Conservation (phyloP, 345 rosid species). For the Lepidium didymum region DNA sequence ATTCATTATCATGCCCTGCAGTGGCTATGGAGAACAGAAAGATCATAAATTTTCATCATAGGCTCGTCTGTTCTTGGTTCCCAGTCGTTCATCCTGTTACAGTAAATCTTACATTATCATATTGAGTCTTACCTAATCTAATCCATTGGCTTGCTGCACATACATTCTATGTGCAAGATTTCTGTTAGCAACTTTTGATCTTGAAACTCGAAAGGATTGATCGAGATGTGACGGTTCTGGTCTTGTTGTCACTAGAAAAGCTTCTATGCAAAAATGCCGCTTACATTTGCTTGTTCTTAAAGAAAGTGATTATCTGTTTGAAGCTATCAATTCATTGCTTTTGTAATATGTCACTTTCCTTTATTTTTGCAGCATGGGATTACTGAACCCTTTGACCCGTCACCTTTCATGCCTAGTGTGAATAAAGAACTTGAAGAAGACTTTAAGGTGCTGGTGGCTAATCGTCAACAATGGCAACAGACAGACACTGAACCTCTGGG, state of each 20-base stretch:
- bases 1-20: neutral
- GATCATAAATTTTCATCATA: neutral
- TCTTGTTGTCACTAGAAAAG: neutral
- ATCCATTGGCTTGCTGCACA: neutral
- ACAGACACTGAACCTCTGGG: constrained; percentile 46
- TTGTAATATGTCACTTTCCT: constrained; percentile 1
- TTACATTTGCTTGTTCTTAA: neutral
- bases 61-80: neutral
- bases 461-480: constrained; percentile 45
- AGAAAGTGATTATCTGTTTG: neutral
- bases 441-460: constrained; percentile 34
- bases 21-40: neutral
- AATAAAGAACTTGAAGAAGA: constrained; percentile 64
- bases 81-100: neutral
- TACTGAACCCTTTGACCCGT: constrained; percentile 88
- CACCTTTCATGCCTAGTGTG: constrained; percentile 72
- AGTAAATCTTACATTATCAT: neutral
- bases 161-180: neutral
- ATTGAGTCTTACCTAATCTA: neutral
- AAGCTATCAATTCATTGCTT: constrained; percentile 8
- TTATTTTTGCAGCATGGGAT: constrained; percentile 64
- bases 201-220: neutral
- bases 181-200: neutral
- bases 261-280: neutral
- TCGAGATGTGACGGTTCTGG: neutral